These are phyloP conservation scores for Paspalum vaginatum DNA, from an alignment of 176 grass and related monocot species.

Conservation along the genomic window DNA sequence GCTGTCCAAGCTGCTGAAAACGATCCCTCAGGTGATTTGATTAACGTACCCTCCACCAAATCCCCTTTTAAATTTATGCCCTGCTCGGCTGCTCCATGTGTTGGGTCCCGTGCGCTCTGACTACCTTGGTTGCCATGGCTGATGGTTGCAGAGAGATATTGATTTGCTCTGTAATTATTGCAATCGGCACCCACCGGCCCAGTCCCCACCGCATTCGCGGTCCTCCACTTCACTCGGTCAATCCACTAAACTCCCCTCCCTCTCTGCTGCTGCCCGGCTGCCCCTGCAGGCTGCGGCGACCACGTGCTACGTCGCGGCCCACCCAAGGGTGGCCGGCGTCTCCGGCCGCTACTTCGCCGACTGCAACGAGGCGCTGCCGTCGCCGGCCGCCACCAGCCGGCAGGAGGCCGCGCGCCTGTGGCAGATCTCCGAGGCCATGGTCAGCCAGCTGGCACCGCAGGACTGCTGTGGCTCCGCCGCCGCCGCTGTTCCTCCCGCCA, in stretches of 20 bases:
- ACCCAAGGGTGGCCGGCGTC: conserved; percentile 65
- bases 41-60: conserved; percentile 5
- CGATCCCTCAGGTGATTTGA: conserved; percentile 87
- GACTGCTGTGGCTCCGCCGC: background rate
- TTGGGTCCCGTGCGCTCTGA: conserved; percentile 4
- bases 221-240: background rate
- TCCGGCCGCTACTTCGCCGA: conserved; percentile 91
- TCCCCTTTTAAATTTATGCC: background rate
- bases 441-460: background rate
- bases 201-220: background rate
- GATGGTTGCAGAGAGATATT: no score
- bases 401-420: conserved; percentile 70
- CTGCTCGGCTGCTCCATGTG: conserved; percentile 39
- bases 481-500: background rate
- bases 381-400: conserved; percentile 53
- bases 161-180: conserved; percentile 1
- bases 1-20: conserved; percentile 90
- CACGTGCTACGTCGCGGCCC: conserved; percentile 92
- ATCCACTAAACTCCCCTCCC: background rate
- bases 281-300: conserved; percentile 79
- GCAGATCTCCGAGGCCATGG: conserved; percentile 59
- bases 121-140: background rate
- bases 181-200: conserved; percentile 1
- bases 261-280: background rate
- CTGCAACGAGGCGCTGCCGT: conserved; percentile 93